Base-by-base conservation (phyloP, 2,329 filamentous ascomycete genomes). In the Fusarium sp. region DNA sequence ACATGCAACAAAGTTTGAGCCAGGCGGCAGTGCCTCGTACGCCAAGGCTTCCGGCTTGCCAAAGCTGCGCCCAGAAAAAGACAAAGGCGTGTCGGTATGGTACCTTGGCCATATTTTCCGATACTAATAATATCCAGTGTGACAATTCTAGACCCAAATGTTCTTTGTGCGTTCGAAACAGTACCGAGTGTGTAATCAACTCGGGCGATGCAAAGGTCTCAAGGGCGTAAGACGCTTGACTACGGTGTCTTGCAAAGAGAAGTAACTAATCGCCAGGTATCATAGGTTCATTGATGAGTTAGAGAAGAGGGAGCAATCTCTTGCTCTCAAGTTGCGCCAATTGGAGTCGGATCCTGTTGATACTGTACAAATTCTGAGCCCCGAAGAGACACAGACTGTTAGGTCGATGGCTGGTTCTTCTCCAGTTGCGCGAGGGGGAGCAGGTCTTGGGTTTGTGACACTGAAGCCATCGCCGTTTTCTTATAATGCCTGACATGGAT, bases 21-120 rank as follows among this genome's bases (percentile, higher is more conserved):
- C 31, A 29, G 31, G 4, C 31, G 23, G 16, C 25, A 18, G 11
- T 18, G 23, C 23, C 40, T 1, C 61, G 61, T 7, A 42, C 60
- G 0, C 65, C 65, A 11, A 61, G 65, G 20, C 7, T 69, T 2
- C 66, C 62, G 13, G 65, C 65, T 1, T 69, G 66, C 36, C 65
- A 69, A 23, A 46, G 40, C 6, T 69, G 62, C 9, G 40, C 66
- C 0, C 58, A 62, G 7, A 44, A 42, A 2, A 69, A 69, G 6
- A 69, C 65, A 13, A 69, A 65, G 53, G 64, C 9, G n/a, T 0
- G 34, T 38, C 3, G 34, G n/a, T 27, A 27, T 38, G 34, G 34
- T 38, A 9, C 34, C n/a, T 16, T 11, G n/a, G 0, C 34, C 34
- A 38, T 16, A 38, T 4, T 38, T 18, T 36, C 6, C 4, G 14